Conservation (phyloP, 768 basidiomycete species). For the button mushroom (Agaricus bisporus) region DNA sequence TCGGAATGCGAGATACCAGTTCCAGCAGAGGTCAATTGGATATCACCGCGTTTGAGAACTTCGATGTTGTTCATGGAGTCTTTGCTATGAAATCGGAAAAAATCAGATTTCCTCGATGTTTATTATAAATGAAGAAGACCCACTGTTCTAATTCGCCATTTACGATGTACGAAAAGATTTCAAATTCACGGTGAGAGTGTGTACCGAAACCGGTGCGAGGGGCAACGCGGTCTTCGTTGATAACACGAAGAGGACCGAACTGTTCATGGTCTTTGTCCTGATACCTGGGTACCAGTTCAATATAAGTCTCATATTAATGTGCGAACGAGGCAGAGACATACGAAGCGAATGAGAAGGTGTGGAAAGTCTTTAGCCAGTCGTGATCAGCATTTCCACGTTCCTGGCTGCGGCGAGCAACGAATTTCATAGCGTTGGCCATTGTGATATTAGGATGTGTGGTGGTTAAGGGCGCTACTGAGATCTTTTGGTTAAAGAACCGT, state of each 20-base stretch:
- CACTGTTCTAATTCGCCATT: slow-evolving; percentile 78
- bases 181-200: slow-evolving; percentile 78
- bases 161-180: slow-evolving; percentile 89
- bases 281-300: slow-evolving; percentile 38
- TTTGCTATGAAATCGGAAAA: slow-evolving; percentile 40
- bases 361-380: slow-evolving; percentile 84
- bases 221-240: slow-evolving; percentile 90
- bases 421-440: slow-evolving; percentile 27
- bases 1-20: slow-evolving; percentile 85
- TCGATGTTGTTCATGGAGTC: slow-evolving; percentile 93
- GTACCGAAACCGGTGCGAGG: slow-evolving; percentile 77
- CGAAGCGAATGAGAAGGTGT: slow-evolving; percentile 75
- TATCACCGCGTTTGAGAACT: slow-evolving; percentile 78
- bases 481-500: slow-evolving; percentile 16
- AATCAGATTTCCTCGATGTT: background rate
- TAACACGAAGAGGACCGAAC: slow-evolving; percentile 77
- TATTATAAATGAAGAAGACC: slow-evolving; percentile 18
- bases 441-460: slow-evolving; percentile 5
- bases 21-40: slow-evolving; percentile 90
- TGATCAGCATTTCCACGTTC: slow-evolving; percentile 73
- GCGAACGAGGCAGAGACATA: slow-evolving; percentile 24
- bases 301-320: background rate
- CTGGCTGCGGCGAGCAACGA: slow-evolving; percentile 50
- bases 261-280: slow-evolving; percentile 47
- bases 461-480: background rate